Percentiles rank a stretch among this genome's conserved stretches.
These are phyloP conservation scores for Nigrospora sphaerica DNA, from an alignment of 2,329 filamentous ascomycete species.

Conservation along the genomic window DNA sequence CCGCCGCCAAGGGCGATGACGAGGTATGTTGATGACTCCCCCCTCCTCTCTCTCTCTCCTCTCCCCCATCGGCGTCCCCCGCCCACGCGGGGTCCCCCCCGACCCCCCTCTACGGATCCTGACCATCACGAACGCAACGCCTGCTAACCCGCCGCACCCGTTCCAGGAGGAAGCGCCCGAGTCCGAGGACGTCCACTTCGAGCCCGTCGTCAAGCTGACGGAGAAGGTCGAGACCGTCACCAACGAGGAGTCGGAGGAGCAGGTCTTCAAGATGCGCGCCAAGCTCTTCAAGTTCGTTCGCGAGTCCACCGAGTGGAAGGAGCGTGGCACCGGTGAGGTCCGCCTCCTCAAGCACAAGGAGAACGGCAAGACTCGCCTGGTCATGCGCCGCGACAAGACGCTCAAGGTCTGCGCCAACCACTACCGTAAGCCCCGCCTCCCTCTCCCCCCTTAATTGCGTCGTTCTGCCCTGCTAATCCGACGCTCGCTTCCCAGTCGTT, in stretches of 20 bases:
- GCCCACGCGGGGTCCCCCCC: no score
- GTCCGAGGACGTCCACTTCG: slow-evolving; percentile 92
- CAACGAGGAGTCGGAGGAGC: slow-evolving; percentile 96
- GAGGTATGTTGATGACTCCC: slow-evolving; percentile 36
- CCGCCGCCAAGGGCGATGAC: slow-evolving; percentile 43
- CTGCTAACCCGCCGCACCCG: no score
- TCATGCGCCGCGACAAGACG: slow-evolving; percentile 99
- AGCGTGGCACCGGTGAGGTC: slow-evolving; percentile 95
- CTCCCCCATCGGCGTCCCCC: not conserved
- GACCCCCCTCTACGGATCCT: not conserved
- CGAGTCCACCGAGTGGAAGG: slow-evolving; percentile 94
- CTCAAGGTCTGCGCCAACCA: slow-evolving; percentile 99
- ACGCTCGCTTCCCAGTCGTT: slow-evolving; percentile 57
- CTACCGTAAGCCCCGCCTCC: slow-evolving; percentile 64
- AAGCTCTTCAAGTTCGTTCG: slow-evolving; percentile 99
- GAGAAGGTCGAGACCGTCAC: slow-evolving; percentile 97
- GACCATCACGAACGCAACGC: no score
- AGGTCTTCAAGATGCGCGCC: slow-evolving; percentile 98
- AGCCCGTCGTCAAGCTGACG: slow-evolving; percentile 91
- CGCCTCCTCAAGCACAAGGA: slow-evolving; percentile 97
- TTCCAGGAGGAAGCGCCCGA: slow-evolving; percentile 62
- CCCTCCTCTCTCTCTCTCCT: slow-evolving; percentile 3
- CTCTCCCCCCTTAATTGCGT: not conserved
- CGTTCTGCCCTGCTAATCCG: not conserved
- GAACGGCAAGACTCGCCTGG: slow-evolving; percentile 93